Percentiles rank a stretch among this genome's conserved stretches.
phyloP scores from a whole-genome alignment of 495 filamentous ascomycete genomes.

The Penicillium antarcticum region DNA sequence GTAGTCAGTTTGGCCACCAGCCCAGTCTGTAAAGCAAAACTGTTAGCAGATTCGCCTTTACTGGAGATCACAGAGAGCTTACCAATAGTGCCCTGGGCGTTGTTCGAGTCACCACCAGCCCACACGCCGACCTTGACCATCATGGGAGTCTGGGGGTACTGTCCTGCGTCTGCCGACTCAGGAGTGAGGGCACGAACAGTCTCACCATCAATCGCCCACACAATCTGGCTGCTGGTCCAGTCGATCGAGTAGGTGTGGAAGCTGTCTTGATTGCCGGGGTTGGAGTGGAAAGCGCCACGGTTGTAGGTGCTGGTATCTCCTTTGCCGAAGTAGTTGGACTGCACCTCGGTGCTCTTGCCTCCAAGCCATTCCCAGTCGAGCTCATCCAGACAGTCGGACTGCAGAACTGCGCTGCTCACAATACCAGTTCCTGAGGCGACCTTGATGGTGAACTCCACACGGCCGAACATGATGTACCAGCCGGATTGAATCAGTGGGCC shows the following conservation, averaged over 20 bases:
- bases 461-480: conserved; percentile 74
- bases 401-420: conserved; percentile 73
- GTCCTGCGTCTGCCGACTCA: conserved; percentile 58
- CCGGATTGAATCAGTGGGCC: conserved; percentile 74
- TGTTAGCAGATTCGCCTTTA: conserved; percentile 16
- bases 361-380: conserved; percentile 89
- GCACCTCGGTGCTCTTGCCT: conserved; percentile 55
- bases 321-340: conserved; percentile 88
- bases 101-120: conserved; percentile 75
- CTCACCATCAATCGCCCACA: conserved; percentile 70
- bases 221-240: conserved; percentile 70
- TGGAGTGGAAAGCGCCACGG: conserved; percentile 56
- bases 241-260: conserved; percentile 83
- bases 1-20: conserved; percentile 78
- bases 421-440: conserved; percentile 62
- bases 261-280: conserved; percentile 46
- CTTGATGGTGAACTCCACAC: conserved; percentile 55
- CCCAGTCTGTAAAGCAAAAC: conserved; percentile 58
- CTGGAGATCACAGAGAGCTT: conserved; percentile 20
- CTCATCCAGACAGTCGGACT: conserved; percentile 84
- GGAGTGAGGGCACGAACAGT: conserved; percentile 66
- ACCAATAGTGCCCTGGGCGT: conserved; percentile 65
- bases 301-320: conserved; percentile 65
- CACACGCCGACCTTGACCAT: conserved; percentile 79
- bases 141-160: conserved; percentile 86